A percentile compares a stretch with the other conserved stretches of the same genome.
Conservation (phyloP, 176 grass and related monocot species). For the Triticum monococcum region DNA sequence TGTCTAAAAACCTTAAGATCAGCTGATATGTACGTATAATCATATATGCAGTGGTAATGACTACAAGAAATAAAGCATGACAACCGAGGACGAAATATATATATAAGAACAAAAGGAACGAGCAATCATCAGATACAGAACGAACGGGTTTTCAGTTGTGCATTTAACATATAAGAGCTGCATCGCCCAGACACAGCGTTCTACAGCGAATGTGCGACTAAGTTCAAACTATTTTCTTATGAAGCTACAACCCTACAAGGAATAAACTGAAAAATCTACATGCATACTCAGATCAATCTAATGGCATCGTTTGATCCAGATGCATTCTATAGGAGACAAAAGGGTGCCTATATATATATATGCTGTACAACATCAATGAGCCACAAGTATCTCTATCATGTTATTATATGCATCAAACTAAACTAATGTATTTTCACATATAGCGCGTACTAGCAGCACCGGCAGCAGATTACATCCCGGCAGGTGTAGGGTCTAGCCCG, state of each 20-base stretch:
- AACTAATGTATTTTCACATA: background rate
- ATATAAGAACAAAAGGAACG: no score
- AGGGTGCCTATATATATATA: background rate
- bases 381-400: conserved; percentile 8
- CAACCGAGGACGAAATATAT: no score
- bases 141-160: background rate
- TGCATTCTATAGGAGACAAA: background rate
- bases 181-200: background rate
- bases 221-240: background rate
- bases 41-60: no score
- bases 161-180: background rate
- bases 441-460: conserved; percentile 59
- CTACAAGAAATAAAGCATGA: no score
- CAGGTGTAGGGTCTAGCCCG: conserved; percentile 66
- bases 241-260: background rate
- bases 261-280: background rate
- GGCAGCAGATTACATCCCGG: conserved; percentile 60
- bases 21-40: background rate
- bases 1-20: background rate
- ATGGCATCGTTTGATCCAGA: background rate
- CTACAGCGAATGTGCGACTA: background rate
- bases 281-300: background rate
- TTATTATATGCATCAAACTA: conserved; percentile 6
- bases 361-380: conserved; percentile 15
- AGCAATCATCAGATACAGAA: background rate